Evolutionary conservation across 257 asterid species (phyloP).

Genomic region (Haberlea rhodopensis): DNA sequence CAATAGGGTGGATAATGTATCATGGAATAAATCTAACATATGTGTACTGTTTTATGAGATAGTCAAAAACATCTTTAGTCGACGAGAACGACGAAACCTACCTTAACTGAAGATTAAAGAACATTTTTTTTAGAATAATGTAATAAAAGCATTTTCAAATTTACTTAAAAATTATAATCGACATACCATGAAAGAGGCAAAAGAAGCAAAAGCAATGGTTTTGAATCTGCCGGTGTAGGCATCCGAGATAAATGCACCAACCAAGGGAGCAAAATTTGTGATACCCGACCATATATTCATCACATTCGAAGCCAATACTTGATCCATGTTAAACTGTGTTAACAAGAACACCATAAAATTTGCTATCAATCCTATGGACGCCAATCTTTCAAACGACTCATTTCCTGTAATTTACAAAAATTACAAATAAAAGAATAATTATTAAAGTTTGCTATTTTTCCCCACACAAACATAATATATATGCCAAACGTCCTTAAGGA

Average conservation of each 20-base stretch:
- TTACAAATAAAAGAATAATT: neutral
- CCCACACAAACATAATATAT: neutral
- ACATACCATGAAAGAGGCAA: constrained; percentile 57
- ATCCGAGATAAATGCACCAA: constrained; percentile 72
- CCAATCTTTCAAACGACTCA: constrained; percentile 82
- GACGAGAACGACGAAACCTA: too few relatives aligned
- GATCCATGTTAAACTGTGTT: constrained; percentile 67
- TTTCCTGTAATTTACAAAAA: constrained; percentile 46
- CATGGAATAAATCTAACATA: too few relatives aligned
- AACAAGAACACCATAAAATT: constrained; percentile 69
- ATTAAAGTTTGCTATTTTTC: neutral
- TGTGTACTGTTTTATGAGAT: too few relatives aligned
- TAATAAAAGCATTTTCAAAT: too few relatives aligned
- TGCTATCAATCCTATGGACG: constrained; percentile 54
- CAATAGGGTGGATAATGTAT: too few relatives aligned
- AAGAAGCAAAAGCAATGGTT: constrained; percentile 57
- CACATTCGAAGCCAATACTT: constrained; percentile 69
- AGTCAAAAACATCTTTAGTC: too few relatives aligned
- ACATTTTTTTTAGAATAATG: too few relatives aligned
- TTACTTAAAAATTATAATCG: too few relatives aligned
- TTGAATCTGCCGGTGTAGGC: constrained; percentile 60
- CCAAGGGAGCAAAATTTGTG: constrained; percentile 55
- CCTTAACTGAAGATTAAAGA: too few relatives aligned
- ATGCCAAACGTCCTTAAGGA: too few relatives aligned
- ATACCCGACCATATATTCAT: constrained; percentile 56